phyloP scores from a whole-genome alignment of 2,329 filamentous ascomycete species.

The Pseudocercospora eumusae region DNA sequence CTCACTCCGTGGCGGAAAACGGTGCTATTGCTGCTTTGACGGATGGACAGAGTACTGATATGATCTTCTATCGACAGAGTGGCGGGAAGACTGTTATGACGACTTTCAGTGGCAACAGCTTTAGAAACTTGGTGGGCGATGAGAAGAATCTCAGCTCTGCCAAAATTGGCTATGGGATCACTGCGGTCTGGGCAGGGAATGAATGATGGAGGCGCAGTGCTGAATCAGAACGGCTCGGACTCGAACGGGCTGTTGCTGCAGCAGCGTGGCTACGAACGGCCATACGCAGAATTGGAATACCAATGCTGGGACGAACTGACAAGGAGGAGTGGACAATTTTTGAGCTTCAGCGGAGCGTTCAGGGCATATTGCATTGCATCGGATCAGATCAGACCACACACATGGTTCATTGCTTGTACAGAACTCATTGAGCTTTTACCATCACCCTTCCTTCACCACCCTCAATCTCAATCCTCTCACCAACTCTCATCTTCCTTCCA shows the following conservation, averaged over 20 bases:
- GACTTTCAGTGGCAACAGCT: neutral
- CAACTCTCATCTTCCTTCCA: neutral
- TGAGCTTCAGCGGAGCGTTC: neutral
- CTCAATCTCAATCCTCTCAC: neutral
- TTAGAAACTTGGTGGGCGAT: neutral
- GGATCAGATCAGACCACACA: neutral
- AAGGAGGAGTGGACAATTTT: neutral
- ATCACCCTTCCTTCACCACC: neutral
- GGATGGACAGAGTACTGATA: conserved; percentile 2
- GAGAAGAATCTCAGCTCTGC: neutral
- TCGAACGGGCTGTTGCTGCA: neutral
- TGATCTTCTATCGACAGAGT: neutral
- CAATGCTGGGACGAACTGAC: neutral
- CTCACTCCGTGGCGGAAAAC: neutral
- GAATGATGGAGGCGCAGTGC: neutral
- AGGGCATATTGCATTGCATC: neutral
- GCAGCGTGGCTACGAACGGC: neutral
- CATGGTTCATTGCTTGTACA: neutral
- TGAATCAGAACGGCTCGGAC: neutral
- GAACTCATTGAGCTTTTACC: neutral
- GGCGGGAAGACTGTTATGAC: neutral
- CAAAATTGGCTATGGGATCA: neutral
- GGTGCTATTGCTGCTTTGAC: neutral
- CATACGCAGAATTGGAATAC: neutral
- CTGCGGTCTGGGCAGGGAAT: neutral